Evolutionary conservation across 2,329 filamentous ascomycete genomes (phyloP), one percentile per base, ranked within the genome.

Genomic region (Penicillium sp.): DNA sequence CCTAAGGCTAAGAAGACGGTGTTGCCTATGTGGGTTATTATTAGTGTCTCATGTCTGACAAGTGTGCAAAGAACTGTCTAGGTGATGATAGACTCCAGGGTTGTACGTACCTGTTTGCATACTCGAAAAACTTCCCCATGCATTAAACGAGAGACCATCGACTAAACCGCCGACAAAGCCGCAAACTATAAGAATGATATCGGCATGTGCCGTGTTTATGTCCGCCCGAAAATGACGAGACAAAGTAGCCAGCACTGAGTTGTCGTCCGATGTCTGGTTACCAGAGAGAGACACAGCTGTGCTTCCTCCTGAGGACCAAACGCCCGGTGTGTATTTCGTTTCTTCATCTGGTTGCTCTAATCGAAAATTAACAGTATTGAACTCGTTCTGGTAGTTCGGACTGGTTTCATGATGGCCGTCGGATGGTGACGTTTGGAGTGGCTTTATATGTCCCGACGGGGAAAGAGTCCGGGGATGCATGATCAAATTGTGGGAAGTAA

Each of bases 1-100:
- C 75, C 75, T 5, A 78, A 67, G 11, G 72, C 75, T 14, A 76
- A 67, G 59, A 77, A 78, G 44, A 78, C 65, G 7, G 72, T 73
- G 58, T 77, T 78, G 34, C 75, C 75, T 77, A 32, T 14, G 30
- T 9, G 2, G 4, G 11, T 16, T 16, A 16, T 38, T 45, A 27
- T 51, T 49, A 38, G 43, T 11, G 5, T 8, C n/a, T 5, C 23
- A 27, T 26, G 13, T 6, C 36, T 29, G n/a, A 11, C 5, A 10
- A 4, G 11, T 14, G 14, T 2, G 18, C 2, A 23, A 4, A 16
- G 23, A 23, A 23, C 3, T 23, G 3, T 23, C 16, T 30, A 11
- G 4, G 29, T 1, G 1, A 19, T 23, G 23, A 23, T 23, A 23
- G 23, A 19, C 10, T 30, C 29, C 2, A 2, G 13, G 8, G 13